Base-by-base conservation (phyloP, 805 yeast genomes). In the Huiozyma sinensis region DNA sequence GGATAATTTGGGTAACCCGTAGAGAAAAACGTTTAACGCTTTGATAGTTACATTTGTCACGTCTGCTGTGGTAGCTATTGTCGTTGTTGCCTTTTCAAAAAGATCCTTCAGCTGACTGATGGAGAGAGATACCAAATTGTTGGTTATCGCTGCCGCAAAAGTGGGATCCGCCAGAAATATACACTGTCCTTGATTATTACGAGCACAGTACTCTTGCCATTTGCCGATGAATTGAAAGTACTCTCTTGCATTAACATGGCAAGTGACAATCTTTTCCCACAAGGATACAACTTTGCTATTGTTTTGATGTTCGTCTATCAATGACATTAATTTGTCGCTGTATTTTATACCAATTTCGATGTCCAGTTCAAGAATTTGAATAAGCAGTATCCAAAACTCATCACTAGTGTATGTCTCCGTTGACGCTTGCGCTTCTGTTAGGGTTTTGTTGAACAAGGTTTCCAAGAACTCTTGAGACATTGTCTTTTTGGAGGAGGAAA, bases 181-280 rank as follows among this genome's bases (percentile, higher is more conserved):
- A 4, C 13, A 27, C 6, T 33, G 36, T 1, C 34, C 43, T 1
- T 28, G 10, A 36, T 36, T 42, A 39, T 49, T 17, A 11, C 29
- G 40, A 7, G 37, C 28, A 38, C 53, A 49, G 40, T 55, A 58
- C 0, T 38, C 40, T 11, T 63, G 58, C 78, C 82, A 79, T 9
- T 69, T 49, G 6, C 64, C 57, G 41, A 76, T 64, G 49, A 81
- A 81, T 4, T 62, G 55, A 3, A 60, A 60, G 28, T 76, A 63
- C 44, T 80, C 86, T 67, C 89, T 75, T 4, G 79, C 79, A 50
- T 67, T 73, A 8, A 69, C 63, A 55, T 70, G 75, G 24, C 81
- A 73, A 11, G 65, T 61, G 1, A 73, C 58, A n/a, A 76, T 43
- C 38, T 64, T 63, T 1, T 49, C 43, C 52, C 66, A 60, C 4